Evolutionary conservation across 352 stramenopile species (phyloP).

Genomic region (Phytophthora pistaciae): DNA sequence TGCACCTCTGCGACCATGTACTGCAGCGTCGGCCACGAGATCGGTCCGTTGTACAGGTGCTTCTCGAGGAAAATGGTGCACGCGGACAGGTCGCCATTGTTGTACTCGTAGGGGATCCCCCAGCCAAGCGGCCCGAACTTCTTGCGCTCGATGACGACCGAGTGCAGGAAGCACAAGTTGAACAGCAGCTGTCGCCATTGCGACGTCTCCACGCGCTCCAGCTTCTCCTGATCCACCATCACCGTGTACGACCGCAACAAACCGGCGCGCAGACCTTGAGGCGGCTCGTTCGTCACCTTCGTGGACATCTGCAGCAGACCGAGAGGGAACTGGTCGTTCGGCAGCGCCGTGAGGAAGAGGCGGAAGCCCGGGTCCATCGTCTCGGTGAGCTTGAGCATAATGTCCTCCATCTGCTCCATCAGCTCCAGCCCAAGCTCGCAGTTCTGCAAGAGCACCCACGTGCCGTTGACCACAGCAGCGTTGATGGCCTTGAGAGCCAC

Average conservation of each 20-base stretch:
- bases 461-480: slow-evolving; percentile 96
- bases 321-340: slow-evolving; percentile 96
- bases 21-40: slow-evolving; percentile 98
- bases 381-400: slow-evolving; percentile 96
- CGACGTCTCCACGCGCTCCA: slow-evolving; percentile 96
- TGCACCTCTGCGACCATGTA: slow-evolving; percentile 99
- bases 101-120: slow-evolving; percentile 99
- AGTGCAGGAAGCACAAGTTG: slow-evolving; percentile 98
- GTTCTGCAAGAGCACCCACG: slow-evolving; percentile 98
- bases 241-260: slow-evolving; percentile 97
- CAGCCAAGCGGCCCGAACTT: slow-evolving; percentile 99
- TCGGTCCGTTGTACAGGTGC: slow-evolving; percentile 98
- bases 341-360: slow-evolving; percentile 98
- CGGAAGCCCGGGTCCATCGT: slow-evolving; percentile 97
- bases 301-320: slow-evolving; percentile 99
- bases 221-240: slow-evolving; percentile 99
- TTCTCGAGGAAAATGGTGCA: slow-evolving; percentile 99
- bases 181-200: slow-evolving; percentile 98
- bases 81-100: slow-evolving; percentile 97
- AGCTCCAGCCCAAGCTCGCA: slow-evolving; percentile 98
- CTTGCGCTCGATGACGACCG: slow-evolving; percentile 97
- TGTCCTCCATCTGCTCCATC: slow-evolving; percentile 99
- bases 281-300: slow-evolving; percentile 99
- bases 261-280: slow-evolving; percentile 95
- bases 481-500: slow-evolving; percentile 98